These are phyloP conservation scores for Nothomitra cinnamomea DNA, from an alignment of 2,329 filamentous ascomycete genomes.

Conservation along the genomic window DNA sequence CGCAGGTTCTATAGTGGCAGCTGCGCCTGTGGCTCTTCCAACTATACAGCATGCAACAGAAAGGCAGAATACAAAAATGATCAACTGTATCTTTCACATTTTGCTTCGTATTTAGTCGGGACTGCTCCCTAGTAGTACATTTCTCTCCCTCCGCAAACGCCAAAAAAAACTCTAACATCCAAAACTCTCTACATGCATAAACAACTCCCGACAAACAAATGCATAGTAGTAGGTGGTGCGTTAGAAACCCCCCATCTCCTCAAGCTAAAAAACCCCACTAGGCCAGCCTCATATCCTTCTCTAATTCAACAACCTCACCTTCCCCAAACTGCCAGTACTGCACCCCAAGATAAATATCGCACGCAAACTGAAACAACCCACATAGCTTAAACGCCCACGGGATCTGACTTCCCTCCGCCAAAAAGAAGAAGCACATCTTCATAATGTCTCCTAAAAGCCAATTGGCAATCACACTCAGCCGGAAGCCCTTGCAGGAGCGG, in stretches of 20 bases:
- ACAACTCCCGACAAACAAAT: no score
- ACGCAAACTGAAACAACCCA: slow-evolving; percentile 62
- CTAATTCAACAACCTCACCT: background rate
- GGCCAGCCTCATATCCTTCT: slow-evolving; percentile 1
- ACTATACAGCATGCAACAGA: no score
- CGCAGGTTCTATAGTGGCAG: no score
- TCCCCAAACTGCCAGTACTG: slow-evolving; percentile 58
- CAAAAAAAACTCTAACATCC: no score
- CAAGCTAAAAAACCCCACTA: background rate
- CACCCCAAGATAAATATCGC: slow-evolving; percentile 55
- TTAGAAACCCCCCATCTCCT: background rate
- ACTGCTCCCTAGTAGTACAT: no score
- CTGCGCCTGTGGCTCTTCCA: no score
- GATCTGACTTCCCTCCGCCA: slow-evolving; percentile 51
- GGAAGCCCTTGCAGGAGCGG: slow-evolving; percentile 60
- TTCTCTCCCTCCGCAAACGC: no score
- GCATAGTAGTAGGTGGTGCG: no score
- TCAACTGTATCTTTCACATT: no score
- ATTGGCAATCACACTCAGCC: slow-evolving; percentile 55
- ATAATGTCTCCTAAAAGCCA: slow-evolving; percentile 69
- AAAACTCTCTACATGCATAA: no score
- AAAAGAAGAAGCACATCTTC: slow-evolving; percentile 67
- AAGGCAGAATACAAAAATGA: no score
- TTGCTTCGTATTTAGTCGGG: no score
- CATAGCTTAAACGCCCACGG: slow-evolving; percentile 69